Percentiles rank a stretch among this genome's conserved stretches.
These are phyloP conservation scores for Trypanosoma congolense DNA, from an alignment of 208 protist species.

Conservation along the genomic window DNA sequence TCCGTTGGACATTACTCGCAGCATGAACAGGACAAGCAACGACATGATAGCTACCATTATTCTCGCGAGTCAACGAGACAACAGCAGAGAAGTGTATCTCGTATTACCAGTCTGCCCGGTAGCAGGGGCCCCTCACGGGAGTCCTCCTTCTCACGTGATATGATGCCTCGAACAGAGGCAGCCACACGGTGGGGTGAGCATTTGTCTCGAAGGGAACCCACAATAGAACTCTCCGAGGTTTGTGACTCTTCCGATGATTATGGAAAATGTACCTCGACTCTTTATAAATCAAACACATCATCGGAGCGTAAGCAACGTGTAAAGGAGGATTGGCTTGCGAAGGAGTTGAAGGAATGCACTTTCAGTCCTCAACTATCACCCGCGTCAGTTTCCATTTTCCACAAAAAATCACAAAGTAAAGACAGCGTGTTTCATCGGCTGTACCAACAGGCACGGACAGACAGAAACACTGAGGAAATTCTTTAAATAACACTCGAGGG, in stretches of 20 bases:
- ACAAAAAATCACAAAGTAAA: conserved; percentile 1
- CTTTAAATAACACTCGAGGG: conserved; percentile 27
- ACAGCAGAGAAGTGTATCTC: no score
- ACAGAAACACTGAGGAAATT: conserved; percentile 20
- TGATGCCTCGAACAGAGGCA: not conserved
- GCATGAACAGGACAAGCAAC: no score
- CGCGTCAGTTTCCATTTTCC: conserved; percentile 39
- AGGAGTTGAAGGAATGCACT: conserved; percentile 58
- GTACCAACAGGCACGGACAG: conserved; percentile 41
- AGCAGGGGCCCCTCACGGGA: not conserved
- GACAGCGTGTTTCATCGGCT: conserved; percentile 61
- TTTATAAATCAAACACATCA: not conserved
- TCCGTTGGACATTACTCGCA: no score
- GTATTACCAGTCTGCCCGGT: no score
- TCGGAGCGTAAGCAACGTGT: conserved; percentile 1
- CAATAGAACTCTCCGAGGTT: conserved; percentile 18
- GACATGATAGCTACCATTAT: no score
- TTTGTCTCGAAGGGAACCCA: not conserved
- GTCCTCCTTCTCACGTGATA: not conserved
- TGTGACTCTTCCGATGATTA: conserved; percentile 3
- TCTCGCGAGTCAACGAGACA: no score
- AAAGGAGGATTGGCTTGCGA: conserved; percentile 18
- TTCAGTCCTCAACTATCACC: conserved; percentile 68
- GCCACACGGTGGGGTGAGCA: not conserved
- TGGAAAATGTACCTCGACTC: not conserved